These are phyloP conservation scores for Torulaspora maleeae DNA, from an alignment of 805 yeast species.

Conservation along the genomic window DNA sequence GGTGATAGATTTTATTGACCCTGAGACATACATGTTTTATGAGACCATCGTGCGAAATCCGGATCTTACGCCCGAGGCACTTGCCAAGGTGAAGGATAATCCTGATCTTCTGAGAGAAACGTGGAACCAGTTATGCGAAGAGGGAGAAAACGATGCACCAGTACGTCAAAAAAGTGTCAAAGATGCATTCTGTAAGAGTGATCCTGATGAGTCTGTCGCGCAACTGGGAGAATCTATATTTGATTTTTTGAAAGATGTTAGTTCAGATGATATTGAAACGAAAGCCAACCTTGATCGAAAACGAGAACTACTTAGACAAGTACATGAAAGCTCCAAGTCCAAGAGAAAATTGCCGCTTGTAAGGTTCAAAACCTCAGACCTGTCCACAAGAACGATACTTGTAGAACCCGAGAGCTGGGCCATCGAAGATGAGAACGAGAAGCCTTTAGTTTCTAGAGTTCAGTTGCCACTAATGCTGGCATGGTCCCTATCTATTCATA, in stretches of 20 bases:
- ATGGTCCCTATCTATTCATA: slow-evolving; percentile 94
- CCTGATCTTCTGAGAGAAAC: slow-evolving; percentile 21
- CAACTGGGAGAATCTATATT: slow-evolving; percentile 45
- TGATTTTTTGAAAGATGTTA: slow-evolving; percentile 39
- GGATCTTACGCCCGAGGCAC: slow-evolving; percentile 15
- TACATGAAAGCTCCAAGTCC: slow-evolving; percentile 42
- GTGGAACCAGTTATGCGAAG: slow-evolving; percentile 20
- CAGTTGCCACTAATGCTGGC: slow-evolving; percentile 91
- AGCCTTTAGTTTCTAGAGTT: slow-evolving; percentile 60
- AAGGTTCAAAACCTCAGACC: slow-evolving; percentile 65
- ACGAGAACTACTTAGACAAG: slow-evolving; percentile 39
- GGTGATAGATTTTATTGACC: slow-evolving; percentile 55
- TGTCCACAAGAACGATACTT: slow-evolving; percentile 66
- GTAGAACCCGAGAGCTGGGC: slow-evolving; percentile 81
- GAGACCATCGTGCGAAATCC: slow-evolving; percentile 25
- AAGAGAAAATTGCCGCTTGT: slow-evolving; percentile 67
- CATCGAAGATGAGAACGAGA: slow-evolving; percentile 67
- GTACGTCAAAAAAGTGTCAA: slow-evolving; percentile 24
- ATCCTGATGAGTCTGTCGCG: slow-evolving; percentile 10
- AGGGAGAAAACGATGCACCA: slow-evolving; percentile 15
- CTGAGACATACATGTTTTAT: slow-evolving; percentile 44
- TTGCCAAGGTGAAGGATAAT: slow-evolving; percentile 16
- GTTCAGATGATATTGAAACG: slow-evolving; percentile 28
- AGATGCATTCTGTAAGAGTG: slow-evolving; percentile 22
- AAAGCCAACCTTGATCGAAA: slow-evolving; percentile 44